Evolutionary conservation across 2,329 filamentous ascomycete species (phyloP), one percentile per base, ranked within the genome.

Genomic region (Epichloe hybrida): DNA sequence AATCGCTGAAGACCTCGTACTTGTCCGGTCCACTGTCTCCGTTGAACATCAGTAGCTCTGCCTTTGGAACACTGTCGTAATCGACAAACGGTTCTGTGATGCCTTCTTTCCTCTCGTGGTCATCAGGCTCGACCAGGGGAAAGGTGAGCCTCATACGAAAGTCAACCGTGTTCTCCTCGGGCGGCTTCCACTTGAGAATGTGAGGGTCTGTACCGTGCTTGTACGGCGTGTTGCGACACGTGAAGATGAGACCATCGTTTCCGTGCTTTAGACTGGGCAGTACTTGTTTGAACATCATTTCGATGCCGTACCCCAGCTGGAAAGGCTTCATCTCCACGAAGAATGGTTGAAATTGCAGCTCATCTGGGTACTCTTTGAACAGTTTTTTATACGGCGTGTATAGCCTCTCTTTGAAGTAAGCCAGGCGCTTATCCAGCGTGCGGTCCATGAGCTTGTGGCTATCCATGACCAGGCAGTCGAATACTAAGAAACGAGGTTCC

Each of bases 101-200:
- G 17, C 82, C 83, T 17, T 86, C 83, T 36, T 80, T 78, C 44
- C 79, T 77, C 58, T 93, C 85, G 15, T 73, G 68, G 13, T 79
- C 76, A 60, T 84, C 79, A 1, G 84, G 84, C 53, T 86, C 77
- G n/a, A 84, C 72, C 0, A 73, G 62, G 62, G 86, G 85, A 61
- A 96, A 97, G 12, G 77, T 74, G 42, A 98, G 76, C 48, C 79
- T 79, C 59, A 97, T 76, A 41, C 85, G 79, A 66, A 95, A 96
- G 65, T 98, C 93, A 58, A 98, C 81, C 0, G 89, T 95, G 70
- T 98, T 98, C 66, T 98, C 93, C 57, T 87, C 76, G 4, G 88
- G 88, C 0, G 91, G 89, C 69, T 98, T 98, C 93, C 93, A 98
- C 67, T 98, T 98, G 39, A 98, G 73, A 55, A 96, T 98, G 65